Conservation (phyloP, 257 asterid genomes). For the Plectranthus barbatus region DNA sequence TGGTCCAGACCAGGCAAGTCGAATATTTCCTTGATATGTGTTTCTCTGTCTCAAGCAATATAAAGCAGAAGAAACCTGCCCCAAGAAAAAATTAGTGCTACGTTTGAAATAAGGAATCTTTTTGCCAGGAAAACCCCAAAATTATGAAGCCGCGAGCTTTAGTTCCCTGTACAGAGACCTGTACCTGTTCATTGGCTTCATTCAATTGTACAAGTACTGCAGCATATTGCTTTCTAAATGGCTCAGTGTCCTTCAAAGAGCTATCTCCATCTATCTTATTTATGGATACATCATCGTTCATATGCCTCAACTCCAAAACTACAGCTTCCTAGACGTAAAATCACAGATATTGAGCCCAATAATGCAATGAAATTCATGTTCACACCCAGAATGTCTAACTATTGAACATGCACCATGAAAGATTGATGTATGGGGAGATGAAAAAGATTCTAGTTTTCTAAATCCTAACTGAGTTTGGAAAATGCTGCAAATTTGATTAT, state of each 20-base stretch:
- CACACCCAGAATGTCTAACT: no score
- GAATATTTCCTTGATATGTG: constrained; percentile 53
- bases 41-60: constrained; percentile 63
- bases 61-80: constrained; percentile 68
- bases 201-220: constrained; percentile 62
- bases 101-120: background rate
- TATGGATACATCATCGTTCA: constrained; percentile 78
- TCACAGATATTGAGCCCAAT: constrained; percentile 23
- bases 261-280: constrained; percentile 41
- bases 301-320: constrained; percentile 67
- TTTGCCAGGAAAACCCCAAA: background rate
- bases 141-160: constrained; percentile 6
- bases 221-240: constrained; percentile 83
- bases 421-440: no score
- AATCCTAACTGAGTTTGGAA: no score
- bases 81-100: constrained; percentile 9
- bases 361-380: no score
- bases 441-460: no score
- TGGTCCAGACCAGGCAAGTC: constrained; percentile 38
- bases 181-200: constrained; percentile 67
- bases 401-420: no score
- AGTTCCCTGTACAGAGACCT: no score
- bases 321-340: constrained; percentile 69
- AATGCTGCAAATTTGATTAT: no score
- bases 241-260: constrained; percentile 69